Base-by-base conservation (phyloP, 495 filamentous ascomycete species). In the Oleoguttula mirabilis region DNA sequence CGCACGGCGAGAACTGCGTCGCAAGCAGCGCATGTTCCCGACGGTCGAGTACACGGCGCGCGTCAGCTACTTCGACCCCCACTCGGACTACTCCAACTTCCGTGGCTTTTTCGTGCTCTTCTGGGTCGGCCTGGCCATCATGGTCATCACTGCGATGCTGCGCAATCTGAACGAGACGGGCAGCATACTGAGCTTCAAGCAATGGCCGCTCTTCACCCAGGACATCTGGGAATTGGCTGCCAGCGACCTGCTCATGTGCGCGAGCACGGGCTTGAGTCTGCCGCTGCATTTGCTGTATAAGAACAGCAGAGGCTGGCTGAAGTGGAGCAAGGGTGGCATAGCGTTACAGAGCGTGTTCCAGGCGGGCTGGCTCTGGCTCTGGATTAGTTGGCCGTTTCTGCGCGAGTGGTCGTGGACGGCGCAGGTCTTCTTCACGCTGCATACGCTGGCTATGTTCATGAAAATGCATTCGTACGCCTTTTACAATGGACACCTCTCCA, bases 401-500 rank as follows among this genome's bases (percentile, higher is more conserved):
- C 62, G 86, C n/a, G 66, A 75, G 15, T 98, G 90, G 90, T 84
- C 87, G 34, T 84, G 79, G 79, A 98, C 90, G 4, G 80, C 88
- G 20, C 90, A 98, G 57, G 90, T 96, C 31, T 96, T 87, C 60
- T 78, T 98, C 48, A 80, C 88, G 10, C 72, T 98, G 12, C 90
- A 98, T 58, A 79, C 84, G 27, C 72, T 98, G 56, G 78, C 82
- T 11, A 66, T 98, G 5, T 75, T 95, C 20, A 98, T 98, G 90
- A 98, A 98, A 66, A 84, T 98, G 70, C 90, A 98, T 56, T 94
- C 88, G 0, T 98, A 95, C 56, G 81, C 84, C 20, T 96, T 95
- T 63, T 98, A 98, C 65, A 94, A 90, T 55, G 90, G 90, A 2
- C 90, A 98, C 63, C 73, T 98, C 4, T 86, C 80, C 45, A 82